Evolutionary conservation across 2,329 filamentous ascomycete species (phyloP), one percentile per base, ranked within the genome.

Genomic region (Aspergillus phoenicis): DNA sequence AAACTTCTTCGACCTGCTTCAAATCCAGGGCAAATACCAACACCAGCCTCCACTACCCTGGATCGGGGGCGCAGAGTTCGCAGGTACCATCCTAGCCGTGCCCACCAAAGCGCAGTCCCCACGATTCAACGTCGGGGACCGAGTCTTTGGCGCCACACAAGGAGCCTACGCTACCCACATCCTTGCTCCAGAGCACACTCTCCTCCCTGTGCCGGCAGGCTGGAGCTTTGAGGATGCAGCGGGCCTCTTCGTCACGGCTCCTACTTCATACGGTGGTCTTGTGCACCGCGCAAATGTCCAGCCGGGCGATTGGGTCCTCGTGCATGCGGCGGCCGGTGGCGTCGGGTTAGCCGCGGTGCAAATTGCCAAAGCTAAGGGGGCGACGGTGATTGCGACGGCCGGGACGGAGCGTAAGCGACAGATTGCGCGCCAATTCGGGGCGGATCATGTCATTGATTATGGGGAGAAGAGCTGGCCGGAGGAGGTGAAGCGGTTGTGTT

Each of bases 1-100:
- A 71, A 98, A 98, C 81, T 98, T 98, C 85, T 98, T 97, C 82
- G 94, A 98, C 76, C 90, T 97, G 60, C 87, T 98, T 58, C 94
- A 98, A 74, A 92, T 97, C 72, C 89, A 92, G 72, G 94, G 94
- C 59, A 96, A 96, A 85, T 98, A 98, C 79, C 94, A 98, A 74
- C 85, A 91, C 74, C 93, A 97, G 71, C 93, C 93, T 0, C 87
- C 90, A 0, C 88, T 97, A 52, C 93, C 93, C 33, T 97, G 93
- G 93, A 80, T 94, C 53, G 87, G 91, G 0, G 94, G 94, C 62
- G 86, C 86, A 71, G 94, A 98, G 75, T 98, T 97, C 80, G 87
- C 91, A 24, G 94, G 94, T 65, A 83, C 87, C 5, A 82, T 98
- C 66, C 75, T 93, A 52, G 83, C 89, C 52, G 83, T 86, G 0